These are phyloP conservation scores for Drechslerella dactyloides DNA, from an alignment of 2,329 filamentous ascomycete genomes.

Conservation along the genomic window DNA sequence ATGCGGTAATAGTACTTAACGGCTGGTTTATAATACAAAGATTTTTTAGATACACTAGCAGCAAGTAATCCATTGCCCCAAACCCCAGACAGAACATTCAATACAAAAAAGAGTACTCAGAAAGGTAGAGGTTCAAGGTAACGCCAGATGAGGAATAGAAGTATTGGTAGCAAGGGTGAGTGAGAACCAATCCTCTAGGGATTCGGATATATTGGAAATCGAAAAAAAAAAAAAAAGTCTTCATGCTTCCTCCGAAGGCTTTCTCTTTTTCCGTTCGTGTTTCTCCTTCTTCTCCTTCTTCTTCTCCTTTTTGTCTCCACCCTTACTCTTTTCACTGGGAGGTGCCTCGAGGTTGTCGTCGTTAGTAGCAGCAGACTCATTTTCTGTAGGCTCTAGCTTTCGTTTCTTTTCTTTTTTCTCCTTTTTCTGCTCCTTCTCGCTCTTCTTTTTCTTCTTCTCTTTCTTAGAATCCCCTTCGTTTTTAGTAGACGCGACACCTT, in stretches of 20 bases:
- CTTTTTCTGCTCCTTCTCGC: conserved; percentile 49
- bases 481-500: conserved; percentile 57
- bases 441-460: conserved; percentile 57
- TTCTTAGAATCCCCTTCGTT: conserved; percentile 59
- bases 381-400: conserved; percentile 31
- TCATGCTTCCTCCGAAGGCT: conserved; percentile 41
- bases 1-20: no score
- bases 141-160: no score
- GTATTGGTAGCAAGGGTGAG: no score
- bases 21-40: no score
- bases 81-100: no score
- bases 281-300: conserved; percentile 46
- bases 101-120: no score
- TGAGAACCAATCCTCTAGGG: no score
- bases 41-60: no score
- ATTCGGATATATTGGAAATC: no score
- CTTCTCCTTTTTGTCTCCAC: conserved; percentile 38
- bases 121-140: no score
- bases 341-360: conserved; percentile 11
- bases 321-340: conserved; percentile 8
- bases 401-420: conserved; percentile 55
- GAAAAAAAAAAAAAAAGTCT: no score
- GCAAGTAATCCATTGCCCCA: no score
- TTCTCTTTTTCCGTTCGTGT: conserved; percentile 47
- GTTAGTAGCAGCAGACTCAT: neutral